Base-by-base conservation (phyloP, 2,329 filamentous ascomycete species). In the Pseudocercospora vitis region DNA sequence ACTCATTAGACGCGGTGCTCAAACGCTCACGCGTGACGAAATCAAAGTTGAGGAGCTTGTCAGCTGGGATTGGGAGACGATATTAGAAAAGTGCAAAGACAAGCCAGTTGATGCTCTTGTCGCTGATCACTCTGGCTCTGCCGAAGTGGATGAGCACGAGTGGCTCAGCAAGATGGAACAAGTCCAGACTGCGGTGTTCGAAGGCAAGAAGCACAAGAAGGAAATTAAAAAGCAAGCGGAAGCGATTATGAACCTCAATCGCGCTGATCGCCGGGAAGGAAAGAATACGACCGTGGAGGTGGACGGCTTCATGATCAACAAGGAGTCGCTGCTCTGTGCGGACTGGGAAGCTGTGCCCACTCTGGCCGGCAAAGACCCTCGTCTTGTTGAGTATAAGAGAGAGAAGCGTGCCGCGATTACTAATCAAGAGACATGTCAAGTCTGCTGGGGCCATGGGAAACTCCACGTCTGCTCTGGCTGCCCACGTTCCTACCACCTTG, bases 271-370 rank as follows among this genome's bases (percentile, higher is more conserved):
- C 2, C 74, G 81, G 7, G 69, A 74, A 4, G 78, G 77, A 44
- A 84, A 84, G 64, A 79, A 83, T 53, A 79, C 78, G 1, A 82
- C 79, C 0, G 78, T 84, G 31, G 78, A 80, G 71, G 69, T 83
- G 1, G 73, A 79, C 56, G 81, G 81, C 0, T 83, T 74, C 60
- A 76, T 76, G 1, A 76, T 85, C 48, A 77, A 70, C 50, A 85
- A 84, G 59, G 78, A 82, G 24, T 80, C 76, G 0, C 70, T 83
- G 58, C 69, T 70, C 7, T 81, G 79, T 54, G 73, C 66, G 2
- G 71, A 78, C 51, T 81, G 80, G 74, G 81, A 83, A 62, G 80
- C 81, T 3, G 79, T 83, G 1, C 78, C 80, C 1, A 83, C 80
- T 0, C 62, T 82, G 39, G 77, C 78, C 4, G 79, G 79, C 23